Base-by-base conservation (phyloP, 2,329 filamentous ascomycete genomes). In the Epichloe amarillans region DNA sequence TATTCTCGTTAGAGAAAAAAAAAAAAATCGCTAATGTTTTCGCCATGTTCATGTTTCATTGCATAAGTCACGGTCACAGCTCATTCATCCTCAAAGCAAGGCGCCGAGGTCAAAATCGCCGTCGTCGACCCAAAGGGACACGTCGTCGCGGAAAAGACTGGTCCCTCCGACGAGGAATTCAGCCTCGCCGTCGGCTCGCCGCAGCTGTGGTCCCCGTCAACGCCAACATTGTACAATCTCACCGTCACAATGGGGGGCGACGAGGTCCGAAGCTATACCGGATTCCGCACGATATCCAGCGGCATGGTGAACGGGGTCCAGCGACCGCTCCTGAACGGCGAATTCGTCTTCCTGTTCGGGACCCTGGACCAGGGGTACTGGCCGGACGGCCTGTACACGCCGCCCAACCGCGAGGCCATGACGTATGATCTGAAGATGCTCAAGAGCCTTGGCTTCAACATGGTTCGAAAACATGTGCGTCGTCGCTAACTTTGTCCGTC, bases 351-450 rank as follows among this genome's bases (percentile, higher is more conserved):
- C 62, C 71, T 77, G 41, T 83, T 86, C 48, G 82, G 82, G 3
- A 83, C 82, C 0, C 69, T 87, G 0, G 83, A 87, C 52, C 83
- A 87, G 57, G 83, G 83, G 0, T 85, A 72, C 62, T 86, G 82
- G 83, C 83, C 82, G 0, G 83, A 86, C 58, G 83, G 83, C 0
- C 67, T 86, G 3, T 77, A 86, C 59, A 75, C 75, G 0, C 75
- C 84, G 0, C 84, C 83, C 0, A 85, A 72, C 8, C 68, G 72
- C 3, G 81, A 86, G 54, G 83, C 83, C 0, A 83, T 87, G 80
- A 67, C 78, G 0, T 85, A 74, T 50, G 84, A 87, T 57, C 59
- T 88, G 12, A 60, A 83, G 52, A 65, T 79, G 4, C 63, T 86
- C 51, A 87, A 87, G 65, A 66, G 69, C 1, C 69, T 86, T 1